A percentile compares a stretch with the other conserved stretches of the same genome.
These are phyloP conservation scores for Saccharum hybrid DNA, from an alignment of 202 grass and related monocot species.

Conservation along the genomic window DNA sequence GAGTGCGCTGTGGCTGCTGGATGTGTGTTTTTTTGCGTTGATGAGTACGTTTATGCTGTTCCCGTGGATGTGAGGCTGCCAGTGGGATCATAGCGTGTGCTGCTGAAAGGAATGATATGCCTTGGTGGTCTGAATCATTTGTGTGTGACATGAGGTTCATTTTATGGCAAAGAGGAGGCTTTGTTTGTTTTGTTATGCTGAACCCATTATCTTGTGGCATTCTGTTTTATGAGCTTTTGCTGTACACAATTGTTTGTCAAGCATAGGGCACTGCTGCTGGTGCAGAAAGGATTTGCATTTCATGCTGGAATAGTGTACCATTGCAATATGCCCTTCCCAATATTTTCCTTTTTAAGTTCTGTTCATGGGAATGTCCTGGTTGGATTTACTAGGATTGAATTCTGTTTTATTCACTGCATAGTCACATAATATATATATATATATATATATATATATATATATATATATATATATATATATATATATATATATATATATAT, in stretches of 20 bases:
- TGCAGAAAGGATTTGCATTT: conserved; percentile 5
- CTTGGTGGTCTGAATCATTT: conserved; percentile 8
- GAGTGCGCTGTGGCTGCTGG: not conserved
- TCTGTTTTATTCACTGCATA: no score
- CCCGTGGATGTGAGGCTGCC: conserved; percentile 13
- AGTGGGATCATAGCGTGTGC: not conserved
- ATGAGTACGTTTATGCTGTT: conserved; percentile 16
- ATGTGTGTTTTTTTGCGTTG: conserved; percentile 28
- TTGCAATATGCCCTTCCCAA: not conserved
- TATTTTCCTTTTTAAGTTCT: not conserved
- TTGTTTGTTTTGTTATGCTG: not conserved
- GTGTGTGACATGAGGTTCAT: not conserved
- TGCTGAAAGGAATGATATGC: conserved; percentile 10
- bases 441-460: conserved; percentile 4
- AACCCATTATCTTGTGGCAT: not conserved
- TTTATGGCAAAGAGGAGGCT: not conserved
- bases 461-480: not conserved
- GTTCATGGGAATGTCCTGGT: not conserved
- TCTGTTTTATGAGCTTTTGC: conserved; percentile 5
- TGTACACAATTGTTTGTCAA: not conserved
- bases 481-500: not conserved
- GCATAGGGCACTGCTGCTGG: not conserved
- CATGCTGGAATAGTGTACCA: not conserved
- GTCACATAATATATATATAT: not conserved
- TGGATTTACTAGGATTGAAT: no score